phyloP scores from a whole-genome alignment of 2,329 filamentous ascomycete genomes.

The Fusarium praegraminearum region DNA sequence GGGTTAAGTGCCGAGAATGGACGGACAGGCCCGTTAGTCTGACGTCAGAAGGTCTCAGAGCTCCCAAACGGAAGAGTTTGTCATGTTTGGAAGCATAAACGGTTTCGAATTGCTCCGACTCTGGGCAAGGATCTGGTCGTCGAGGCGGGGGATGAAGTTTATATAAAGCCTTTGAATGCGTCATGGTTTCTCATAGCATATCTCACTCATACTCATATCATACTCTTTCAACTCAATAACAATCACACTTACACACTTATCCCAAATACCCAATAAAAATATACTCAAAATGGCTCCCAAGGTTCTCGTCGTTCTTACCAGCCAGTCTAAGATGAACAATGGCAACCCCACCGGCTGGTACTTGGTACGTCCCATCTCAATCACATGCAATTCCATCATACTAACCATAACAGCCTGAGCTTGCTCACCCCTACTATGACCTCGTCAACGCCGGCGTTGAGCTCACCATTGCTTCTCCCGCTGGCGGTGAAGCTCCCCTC shows the following conservation, averaged over 20 bases:
- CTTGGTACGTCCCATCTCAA: constrained; percentile 60
- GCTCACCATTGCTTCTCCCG: constrained; percentile 70
- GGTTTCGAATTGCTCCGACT: constrained; percentile 30
- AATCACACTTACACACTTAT: background rate
- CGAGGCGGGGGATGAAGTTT: constrained; percentile 12
- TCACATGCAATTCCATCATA: background rate
- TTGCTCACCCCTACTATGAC: constrained; percentile 73
- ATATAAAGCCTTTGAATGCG: constrained; percentile 30
- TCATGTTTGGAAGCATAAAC: constrained; percentile 25
- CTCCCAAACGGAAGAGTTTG: constrained; percentile 30
- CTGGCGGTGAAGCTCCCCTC: constrained; percentile 71
- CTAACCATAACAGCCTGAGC: constrained; percentile 62
- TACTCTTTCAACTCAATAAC: background rate
- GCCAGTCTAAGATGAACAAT: constrained; percentile 63
- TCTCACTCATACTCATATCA: background rate
- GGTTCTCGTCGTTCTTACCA: constrained; percentile 78
- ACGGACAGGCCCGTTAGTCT: constrained; percentile 31
- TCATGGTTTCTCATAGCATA: constrained; percentile 2
- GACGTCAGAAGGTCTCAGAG: constrained; percentile 30
- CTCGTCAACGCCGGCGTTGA: constrained; percentile 59
- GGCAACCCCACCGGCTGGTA: constrained; percentile 76
- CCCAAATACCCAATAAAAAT: background rate
- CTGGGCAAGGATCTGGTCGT: constrained; percentile 7
- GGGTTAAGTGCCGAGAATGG: constrained; percentile 40
- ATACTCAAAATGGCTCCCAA: constrained; percentile 63